A percentile compares a stretch with the other conserved stretches of the same genome.
Conservation (phyloP, 2,329 filamentous ascomycete species). For the Venturia nashicola region DNA sequence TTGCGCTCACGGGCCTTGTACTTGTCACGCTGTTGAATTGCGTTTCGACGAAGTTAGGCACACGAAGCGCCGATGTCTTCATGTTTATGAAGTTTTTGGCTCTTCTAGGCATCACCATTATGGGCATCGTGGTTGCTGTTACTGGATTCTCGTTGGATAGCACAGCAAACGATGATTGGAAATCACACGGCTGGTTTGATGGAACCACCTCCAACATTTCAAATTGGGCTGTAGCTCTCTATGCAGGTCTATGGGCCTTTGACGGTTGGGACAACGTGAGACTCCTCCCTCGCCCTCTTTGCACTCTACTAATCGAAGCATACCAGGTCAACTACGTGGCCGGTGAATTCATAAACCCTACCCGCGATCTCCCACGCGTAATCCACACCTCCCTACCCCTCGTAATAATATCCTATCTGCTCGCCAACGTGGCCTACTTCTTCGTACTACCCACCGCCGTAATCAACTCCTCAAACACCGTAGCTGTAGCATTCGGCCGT, state of each 20-base stretch:
- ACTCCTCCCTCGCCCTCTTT: conserved; percentile 13
- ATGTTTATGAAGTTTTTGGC: conserved; percentile 97
- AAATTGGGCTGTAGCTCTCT: conserved; percentile 85
- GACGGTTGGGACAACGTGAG: conserved; percentile 97
- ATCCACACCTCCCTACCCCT: conserved; percentile 95
- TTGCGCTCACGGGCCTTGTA: conserved; percentile 65
- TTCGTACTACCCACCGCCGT: conserved; percentile 71
- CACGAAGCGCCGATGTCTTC: conserved; percentile 77
- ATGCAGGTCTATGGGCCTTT: conserved; percentile 94
- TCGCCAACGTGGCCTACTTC: conserved; percentile 90
- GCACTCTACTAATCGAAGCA: neutral
- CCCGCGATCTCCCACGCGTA: conserved; percentile 78
- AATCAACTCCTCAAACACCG: conserved; percentile 82
- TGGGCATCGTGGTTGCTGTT: conserved; percentile 75
- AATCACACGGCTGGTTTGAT: conserved; percentile 75
- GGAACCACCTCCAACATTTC: conserved; percentile 69
- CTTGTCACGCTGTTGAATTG: conserved; percentile 78
- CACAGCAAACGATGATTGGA: conserved; percentile 72
- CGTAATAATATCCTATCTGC: conserved; percentile 78
- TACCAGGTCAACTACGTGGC: conserved; percentile 88
- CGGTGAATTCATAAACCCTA: conserved; percentile 87
- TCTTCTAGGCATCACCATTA: conserved; percentile 72
- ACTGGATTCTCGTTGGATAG: conserved; percentile 74
- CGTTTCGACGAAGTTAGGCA: conserved; percentile 78
- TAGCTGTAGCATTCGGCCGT: conserved; percentile 86